These are phyloP conservation scores for Fusarium verticillioides DNA, from an alignment of 2,329 filamentous ascomycete genomes.

Conservation along the genomic window DNA sequence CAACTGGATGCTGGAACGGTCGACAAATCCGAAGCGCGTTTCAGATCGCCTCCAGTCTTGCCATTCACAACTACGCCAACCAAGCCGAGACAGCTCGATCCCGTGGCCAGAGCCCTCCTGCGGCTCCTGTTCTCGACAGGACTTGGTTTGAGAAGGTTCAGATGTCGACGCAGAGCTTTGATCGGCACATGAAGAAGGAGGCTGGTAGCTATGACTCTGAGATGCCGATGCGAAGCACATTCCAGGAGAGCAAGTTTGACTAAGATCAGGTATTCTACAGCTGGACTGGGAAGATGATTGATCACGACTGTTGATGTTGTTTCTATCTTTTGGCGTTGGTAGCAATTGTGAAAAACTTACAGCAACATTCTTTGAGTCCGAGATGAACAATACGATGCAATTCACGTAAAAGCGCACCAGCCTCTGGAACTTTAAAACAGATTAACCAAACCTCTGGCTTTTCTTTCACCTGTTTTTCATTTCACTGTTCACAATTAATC, in stretches of 20 bases:
- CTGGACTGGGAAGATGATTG: not conserved
- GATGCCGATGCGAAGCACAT: slow-evolving; percentile 50
- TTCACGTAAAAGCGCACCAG: not conserved
- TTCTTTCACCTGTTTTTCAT: not conserved
- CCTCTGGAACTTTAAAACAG: not conserved
- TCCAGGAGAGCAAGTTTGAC: slow-evolving; percentile 41
- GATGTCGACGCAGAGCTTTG: slow-evolving; percentile 57
- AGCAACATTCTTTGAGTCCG: not conserved
- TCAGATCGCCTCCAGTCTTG: slow-evolving; percentile 52
- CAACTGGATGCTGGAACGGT: slow-evolving; percentile 51
- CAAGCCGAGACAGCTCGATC: slow-evolving; percentile 46
- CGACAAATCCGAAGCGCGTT: slow-evolving; percentile 54
- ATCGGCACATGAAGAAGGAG: slow-evolving; percentile 55
- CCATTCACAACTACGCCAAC: slow-evolving; percentile 51
- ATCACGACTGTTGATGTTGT: not conserved
- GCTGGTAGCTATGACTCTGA: slow-evolving; percentile 48
- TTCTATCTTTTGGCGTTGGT: not conserved
- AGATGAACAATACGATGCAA: not conserved
- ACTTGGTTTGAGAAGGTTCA: slow-evolving; percentile 55
- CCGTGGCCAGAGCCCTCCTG: slow-evolving; percentile 49
- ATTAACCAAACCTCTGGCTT: not conserved
- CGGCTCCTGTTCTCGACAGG: slow-evolving; percentile 52
- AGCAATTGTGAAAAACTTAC: not conserved
- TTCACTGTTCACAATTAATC: too few relatives aligned
- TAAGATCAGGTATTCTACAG: not conserved